Evolutionary conservation across 345 rosid species (phyloP), one percentile per base, ranked within the genome.

Genomic region (Arabidopsis arenosa): DNA sequence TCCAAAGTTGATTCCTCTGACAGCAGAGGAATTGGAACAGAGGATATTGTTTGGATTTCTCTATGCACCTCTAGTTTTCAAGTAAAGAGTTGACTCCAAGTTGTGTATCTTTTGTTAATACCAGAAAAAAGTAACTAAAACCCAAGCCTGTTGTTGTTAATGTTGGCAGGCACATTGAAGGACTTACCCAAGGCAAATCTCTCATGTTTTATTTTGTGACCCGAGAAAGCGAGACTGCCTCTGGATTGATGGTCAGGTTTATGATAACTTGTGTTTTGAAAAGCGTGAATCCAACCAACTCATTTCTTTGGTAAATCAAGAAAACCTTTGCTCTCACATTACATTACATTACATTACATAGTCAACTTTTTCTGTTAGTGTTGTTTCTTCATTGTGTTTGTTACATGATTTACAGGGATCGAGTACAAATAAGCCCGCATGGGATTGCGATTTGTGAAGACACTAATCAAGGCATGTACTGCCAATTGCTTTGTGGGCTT

Each of bases 1-100:
- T 56, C 97, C 98, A 28, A 93, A 93, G 76, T 73, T 93, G 87
- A 89, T 93, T 89, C 98, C 98, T 44, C 85, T 96, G 56, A 93
- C 95, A 26, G 85, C 86, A 45, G 87, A 90, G 79, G 98, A 93
- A 69, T 70, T 91, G 85, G 85, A 88, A 74, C 82, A 91, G 66
- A 89, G 90, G 82, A 82, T 87, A 5, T 84, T 84, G 80, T 90
- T 93, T 77, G 85, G 84, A 68, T 87, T 89, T 86, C 80, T 90
- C 63, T 91, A 83, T 32, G 81, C 82, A 39, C 93, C 97, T 43
- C 70, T 89, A 53, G 78, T 88, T 84, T 83, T 80, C 84, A 89
- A 88, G 98, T 93, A 62, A 82, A 55, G 41, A 36, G 7, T 23
- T 62, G 30, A 51, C 35, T 53, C 49, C 35, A 53, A 51, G 44